Base-by-base conservation (phyloP, 768 basidiomycete genomes). In the Crucibulum laeve region DNA sequence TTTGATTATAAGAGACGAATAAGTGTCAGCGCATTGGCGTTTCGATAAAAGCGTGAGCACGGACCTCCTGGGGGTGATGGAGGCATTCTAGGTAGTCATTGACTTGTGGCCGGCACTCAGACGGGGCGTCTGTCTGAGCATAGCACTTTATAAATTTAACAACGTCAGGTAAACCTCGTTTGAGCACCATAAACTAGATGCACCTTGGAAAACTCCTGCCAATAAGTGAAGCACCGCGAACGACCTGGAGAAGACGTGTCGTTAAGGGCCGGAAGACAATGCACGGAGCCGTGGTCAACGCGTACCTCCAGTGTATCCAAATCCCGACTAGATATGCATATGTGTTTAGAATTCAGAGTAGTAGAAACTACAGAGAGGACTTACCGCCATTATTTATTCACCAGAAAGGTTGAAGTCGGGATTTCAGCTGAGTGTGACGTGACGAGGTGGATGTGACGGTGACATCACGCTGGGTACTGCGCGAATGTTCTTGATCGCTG, bases 81-180 rank as follows among this genome's bases (percentile, higher is more conserved):
- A 97, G 66, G 62, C 94, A 96, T 61, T 94, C 91, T 43, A 94
- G 58, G 66, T 97, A 97, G 63, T 95, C 93, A 49, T 86, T 87
- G 40, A 78, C 79, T 48, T 80, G 82, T 13, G 74, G 64, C 13
- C 72, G 70, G 63, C 94, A 97, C 55, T 86, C 71, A 38, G 64
- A 63, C 0, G 93, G 92, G 36, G 69, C 69, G 54, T 92, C 87
- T 28, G 91, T 78, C 45, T 77, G 71, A 4, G 86, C 84, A 59
- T 94, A 96, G 66, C 93, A 97, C 89, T 94, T 47, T 18, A 46
- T 14, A 7, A 19, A 23, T 22, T 46, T 39, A 57, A 30, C 15
- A 33, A 11, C 19, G n/a, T 11, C 13, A 23, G 34, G 26, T 19
- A 28, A 18, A 26, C 52, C 25, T 26, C 18, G 25, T 22, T 38